phyloP scores from a whole-genome alignment of 2,329 filamentous ascomycete species.

The Aciculosporium take region DNA sequence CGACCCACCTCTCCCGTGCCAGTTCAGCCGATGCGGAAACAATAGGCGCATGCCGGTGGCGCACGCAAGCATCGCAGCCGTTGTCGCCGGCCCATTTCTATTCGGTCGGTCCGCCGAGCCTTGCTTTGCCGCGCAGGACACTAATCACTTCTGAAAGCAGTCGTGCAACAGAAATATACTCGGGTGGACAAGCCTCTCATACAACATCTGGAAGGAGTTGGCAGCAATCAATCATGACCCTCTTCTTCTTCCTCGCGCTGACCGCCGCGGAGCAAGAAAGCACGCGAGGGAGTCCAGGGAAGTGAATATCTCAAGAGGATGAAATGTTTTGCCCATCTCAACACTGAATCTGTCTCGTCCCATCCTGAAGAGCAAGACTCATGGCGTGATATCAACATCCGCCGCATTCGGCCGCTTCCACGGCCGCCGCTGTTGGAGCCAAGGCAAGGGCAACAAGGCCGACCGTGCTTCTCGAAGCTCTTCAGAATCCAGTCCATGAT shows the following conservation, averaged over 20 bases:
- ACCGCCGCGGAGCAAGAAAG: too few relatives aligned
- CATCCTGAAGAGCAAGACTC: too few relatives aligned
- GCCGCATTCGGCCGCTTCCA: not conserved
- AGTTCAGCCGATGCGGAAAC: not conserved
- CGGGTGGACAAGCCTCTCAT: not conserved
- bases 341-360: too few relatives aligned
- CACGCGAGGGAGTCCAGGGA: too few relatives aligned
- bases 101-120: constrained; percentile 1
- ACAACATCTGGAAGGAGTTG: not conserved
- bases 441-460: too few relatives aligned
- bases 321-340: too few relatives aligned
- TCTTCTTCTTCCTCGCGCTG: too few relatives aligned
- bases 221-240: not conserved
- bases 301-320: too few relatives aligned
- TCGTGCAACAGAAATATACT: not conserved
- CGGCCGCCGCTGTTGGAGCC: not conserved
- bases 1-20: constrained; percentile 1
- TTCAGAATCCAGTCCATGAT: constrained; percentile 9
- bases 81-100: not conserved
- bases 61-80: not conserved
- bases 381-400: not conserved
- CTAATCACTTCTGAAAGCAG: constrained; percentile 5
- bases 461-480: constrained; percentile 16
- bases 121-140: constrained; percentile 1
- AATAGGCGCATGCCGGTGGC: constrained; percentile 5